These are phyloP conservation scores for Kwoniella europaea DNA, from an alignment of 768 basidiomycete species.

Conservation along the genomic window DNA sequence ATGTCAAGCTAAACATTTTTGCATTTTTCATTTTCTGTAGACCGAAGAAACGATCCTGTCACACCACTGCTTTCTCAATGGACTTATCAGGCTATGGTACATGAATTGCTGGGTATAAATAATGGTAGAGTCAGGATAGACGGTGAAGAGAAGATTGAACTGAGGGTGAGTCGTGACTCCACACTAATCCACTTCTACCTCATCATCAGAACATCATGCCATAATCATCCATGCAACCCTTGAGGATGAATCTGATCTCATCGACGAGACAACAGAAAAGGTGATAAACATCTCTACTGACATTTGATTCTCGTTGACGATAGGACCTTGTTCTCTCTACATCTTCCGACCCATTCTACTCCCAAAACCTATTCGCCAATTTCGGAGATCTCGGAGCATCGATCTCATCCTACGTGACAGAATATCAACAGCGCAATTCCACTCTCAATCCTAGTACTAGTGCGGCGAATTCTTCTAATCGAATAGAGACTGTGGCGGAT, in stretches of 20 bases:
- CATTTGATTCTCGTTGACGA: background rate
- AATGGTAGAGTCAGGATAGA: slow-evolving; percentile 89
- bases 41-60: slow-evolving; percentile 94
- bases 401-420: slow-evolving; percentile 88
- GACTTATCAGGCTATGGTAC: slow-evolving; percentile 99
- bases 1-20: background rate
- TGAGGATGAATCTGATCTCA: background rate
- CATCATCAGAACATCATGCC: background rate
- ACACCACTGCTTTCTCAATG: slow-evolving; percentile 95
- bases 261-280: too few species aligned
- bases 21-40: slow-evolving; percentile 56
- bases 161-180: slow-evolving; percentile 66
- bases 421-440: slow-evolving; percentile 65
- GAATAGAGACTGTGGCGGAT: slow-evolving; percentile 90
- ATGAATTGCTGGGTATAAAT: slow-evolving; percentile 88
- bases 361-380: slow-evolving; percentile 84
- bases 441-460: slow-evolving; percentile 65
- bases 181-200: background rate
- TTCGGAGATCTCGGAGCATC: slow-evolving; percentile 95
- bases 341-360: slow-evolving; percentile 90
- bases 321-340: slow-evolving; percentile 94
- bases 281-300: too few species aligned
- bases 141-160: slow-evolving; percentile 82
- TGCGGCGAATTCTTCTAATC: slow-evolving; percentile 54
- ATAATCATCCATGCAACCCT: background rate